Evolutionary conservation across 2,329 filamentous ascomycete species (phyloP).

Genomic region (Pseudogymnoascus sp.): DNA sequence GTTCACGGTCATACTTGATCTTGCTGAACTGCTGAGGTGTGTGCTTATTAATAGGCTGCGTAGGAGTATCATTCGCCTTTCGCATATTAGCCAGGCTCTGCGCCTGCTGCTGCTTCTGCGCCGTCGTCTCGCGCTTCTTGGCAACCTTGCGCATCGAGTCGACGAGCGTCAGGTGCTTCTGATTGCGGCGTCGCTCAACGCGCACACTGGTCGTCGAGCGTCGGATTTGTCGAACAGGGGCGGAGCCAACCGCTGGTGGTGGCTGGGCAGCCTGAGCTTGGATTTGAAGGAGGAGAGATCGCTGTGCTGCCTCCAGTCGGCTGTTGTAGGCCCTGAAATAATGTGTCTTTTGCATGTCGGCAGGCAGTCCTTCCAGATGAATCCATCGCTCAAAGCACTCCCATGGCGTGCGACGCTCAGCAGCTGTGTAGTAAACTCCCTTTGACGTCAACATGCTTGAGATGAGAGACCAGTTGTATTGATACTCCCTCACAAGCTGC

Average conservation of each 20-base stretch:
- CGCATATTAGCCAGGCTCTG: conserved; percentile 69
- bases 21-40: conserved; percentile 88
- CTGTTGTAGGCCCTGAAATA: conserved; percentile 74
- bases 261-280: conserved; percentile 25
- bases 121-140: conserved; percentile 80
- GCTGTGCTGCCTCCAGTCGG: conserved; percentile 52
- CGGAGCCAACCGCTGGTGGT: conserved; percentile 35
- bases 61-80: conserved; percentile 63
- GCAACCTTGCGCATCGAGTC: conserved; percentile 93
- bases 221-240: conserved; percentile 44
- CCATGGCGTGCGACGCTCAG: conserved; percentile 89
- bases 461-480: conserved; percentile 96
- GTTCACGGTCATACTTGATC: conserved; percentile 78
- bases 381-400: conserved; percentile 99
- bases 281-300: conserved; percentile 35
- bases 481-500: conserved; percentile 78
- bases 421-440: conserved; percentile 72
- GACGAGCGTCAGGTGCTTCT: conserved; percentile 79
- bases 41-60: conserved; percentile 45
- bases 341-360: conserved; percentile 89
- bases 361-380: conserved; percentile 77
- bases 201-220: conserved; percentile 71
- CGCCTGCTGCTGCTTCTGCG: conserved; percentile 81
- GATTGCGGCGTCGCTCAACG: conserved; percentile 79
- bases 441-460: conserved; percentile 67